These are phyloP conservation scores for Coemansia javaensis DNA, from an alignment of 192 early-diverging fungal species.

Conservation along the genomic window DNA sequence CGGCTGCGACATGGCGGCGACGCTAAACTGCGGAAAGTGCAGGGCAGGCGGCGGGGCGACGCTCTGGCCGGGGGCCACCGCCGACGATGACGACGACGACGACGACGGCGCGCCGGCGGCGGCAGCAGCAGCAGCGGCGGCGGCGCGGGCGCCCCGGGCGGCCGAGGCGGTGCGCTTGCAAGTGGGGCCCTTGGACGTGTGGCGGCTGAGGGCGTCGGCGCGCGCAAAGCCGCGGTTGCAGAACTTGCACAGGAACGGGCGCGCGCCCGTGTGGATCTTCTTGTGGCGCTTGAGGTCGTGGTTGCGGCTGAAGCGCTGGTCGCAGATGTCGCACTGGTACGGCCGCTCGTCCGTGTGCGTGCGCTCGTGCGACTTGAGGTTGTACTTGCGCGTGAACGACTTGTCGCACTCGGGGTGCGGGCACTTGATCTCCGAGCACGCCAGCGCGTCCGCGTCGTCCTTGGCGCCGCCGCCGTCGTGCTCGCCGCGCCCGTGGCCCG, in stretches of 20 bases:
- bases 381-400: slow-evolving; percentile 81
- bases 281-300: slow-evolving; percentile 76
- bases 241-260: slow-evolving; percentile 57
- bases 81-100: no score
- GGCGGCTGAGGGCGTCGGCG: slow-evolving; percentile 43
- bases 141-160: background rate
- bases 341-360: slow-evolving; percentile 76
- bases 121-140: background rate
- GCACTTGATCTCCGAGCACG: slow-evolving; percentile 49
- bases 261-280: slow-evolving; percentile 59
- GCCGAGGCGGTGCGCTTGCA: slow-evolving; percentile 42
- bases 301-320: slow-evolving; percentile 66
- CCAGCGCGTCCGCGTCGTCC: background rate
- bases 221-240: slow-evolving; percentile 48
- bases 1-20: no score
- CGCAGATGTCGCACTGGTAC: slow-evolving; percentile 62
- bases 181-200: slow-evolving; percentile 43
- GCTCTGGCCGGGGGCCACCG: background rate
- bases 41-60: no score
- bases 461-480: background rate
- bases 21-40: no score
- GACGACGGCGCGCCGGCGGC: background rate
- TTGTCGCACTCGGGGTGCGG: slow-evolving; percentile 74
- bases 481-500: background rate
- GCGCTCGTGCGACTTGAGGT: slow-evolving; percentile 76